Evolutionary conservation across 2,329 filamentous ascomycete species (phyloP), one percentile per base, ranked within the genome.

Genomic region (Trichoderma pleuroti): DNA sequence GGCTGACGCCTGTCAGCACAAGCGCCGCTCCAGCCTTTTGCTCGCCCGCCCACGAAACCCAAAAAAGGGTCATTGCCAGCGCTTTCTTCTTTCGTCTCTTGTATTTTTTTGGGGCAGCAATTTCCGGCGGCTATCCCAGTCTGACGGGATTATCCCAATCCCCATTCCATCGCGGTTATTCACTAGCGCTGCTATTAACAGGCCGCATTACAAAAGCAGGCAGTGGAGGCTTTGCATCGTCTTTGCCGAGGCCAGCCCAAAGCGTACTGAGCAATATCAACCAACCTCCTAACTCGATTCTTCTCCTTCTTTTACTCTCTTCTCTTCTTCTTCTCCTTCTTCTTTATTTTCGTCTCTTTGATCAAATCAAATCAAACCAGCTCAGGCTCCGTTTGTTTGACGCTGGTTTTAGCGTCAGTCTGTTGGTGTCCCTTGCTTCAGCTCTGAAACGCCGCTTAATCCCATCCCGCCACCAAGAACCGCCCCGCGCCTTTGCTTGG

Each of bases 1-100:
- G 64, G 65, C 65, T 68, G 65, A 68, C 65, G 56, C 65, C 65
- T 68, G 65, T 68, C 54, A 68, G 65, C 65, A 68, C n/a, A 67
- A 67, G 49, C 62, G 63, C 64, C 36, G 34, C 49, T 67, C 64
- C 52, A 32, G 24, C 28, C 21, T 24, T 16, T 24, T 10, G 5
- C 14, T 11, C n/a, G 7, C 34, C 59, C 32, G n/a, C 57, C 57
- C 10, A 24, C 39, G n/a, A 36, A 68, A 49, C 42, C 42, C 21
- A n/a, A n/a, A 57, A 56, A 36, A 39, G 32, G 54, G 26, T 34
- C 65, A 42, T 68, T 26, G 62, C 62, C 62, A 34, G 32, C 52
- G 42, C 54, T 49, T 49, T 61, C 14, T 59, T 46, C 14, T 60
- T 34, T 60, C 28, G 28, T 36, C n/a, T 42, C 39, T 42, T 42